Evolutionary conservation across 345 rosid species (phyloP), one percentile per base, ranked within the genome.

Genomic region (Arabidopsis arenosa): DNA sequence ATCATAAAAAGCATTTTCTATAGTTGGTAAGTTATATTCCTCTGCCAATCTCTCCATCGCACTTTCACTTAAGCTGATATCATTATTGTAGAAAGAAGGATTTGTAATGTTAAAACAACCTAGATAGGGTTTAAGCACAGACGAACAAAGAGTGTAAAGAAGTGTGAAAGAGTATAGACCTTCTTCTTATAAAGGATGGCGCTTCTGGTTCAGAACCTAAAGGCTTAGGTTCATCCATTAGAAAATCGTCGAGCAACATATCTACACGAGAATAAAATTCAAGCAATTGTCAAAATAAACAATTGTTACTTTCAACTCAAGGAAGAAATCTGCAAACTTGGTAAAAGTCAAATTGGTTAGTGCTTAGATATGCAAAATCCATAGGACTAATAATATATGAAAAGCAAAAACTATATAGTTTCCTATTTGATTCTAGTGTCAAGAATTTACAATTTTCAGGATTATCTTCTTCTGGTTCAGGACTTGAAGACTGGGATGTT

Each of bases 21-120:
- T 80, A 53, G 81, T 83, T 53, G 81, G 88, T 57, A 90, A 88
- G 60, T 79, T 86, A 80, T 79, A 86, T 76, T 84, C 88, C 76
- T 86, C 86, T 77, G 84, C 79, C 56, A 88, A 79, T 75, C 79
- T 88, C 70, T 86, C 96, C 88, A 83, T 72, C 0, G 92, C 84
- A 74, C 80, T 82, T 72, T 69, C 72, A 67, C 87, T 91, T 86
- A 84, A 80, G 79, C 98, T 93, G 81, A 69, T 52, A 67, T 74
- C 21, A 70, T 43, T 18, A 57, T 44, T 7, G 5, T 30, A 56
- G 12, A 69, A 69, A 55, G 6, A 68, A 68, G 10, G 39, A 4
- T 26, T 11, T 48, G 7, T 17, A 18, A 66, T 18, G 47, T 14
- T 37, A 52, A 41, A 40, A 40, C 13, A 66, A 54, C 13, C 13